These are phyloP conservation scores for Capillidium heterosporum DNA, from an alignment of 371 early-diverging fungal species.

Conservation along the genomic window DNA sequence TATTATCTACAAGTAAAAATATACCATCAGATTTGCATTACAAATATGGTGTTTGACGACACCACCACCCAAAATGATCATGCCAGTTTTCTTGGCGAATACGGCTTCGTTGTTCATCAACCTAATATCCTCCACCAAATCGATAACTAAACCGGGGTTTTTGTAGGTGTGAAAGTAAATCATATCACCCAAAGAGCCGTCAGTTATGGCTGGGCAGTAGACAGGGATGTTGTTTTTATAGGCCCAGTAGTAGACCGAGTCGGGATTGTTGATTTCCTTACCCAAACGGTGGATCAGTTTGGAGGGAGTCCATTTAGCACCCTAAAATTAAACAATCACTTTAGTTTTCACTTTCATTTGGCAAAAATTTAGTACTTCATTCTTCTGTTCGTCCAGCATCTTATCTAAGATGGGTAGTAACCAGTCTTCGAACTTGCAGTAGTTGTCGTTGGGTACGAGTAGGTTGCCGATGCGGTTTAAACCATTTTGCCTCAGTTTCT, in stretches of 20 bases:
- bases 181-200: conserved; percentile 99
- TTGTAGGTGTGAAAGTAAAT: conserved; percentile 94
- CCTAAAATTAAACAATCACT: conserved; percentile 16
- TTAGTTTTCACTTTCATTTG: background rate
- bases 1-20: background rate
- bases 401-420: conserved; percentile 85
- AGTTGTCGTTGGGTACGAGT: conserved; percentile 97
- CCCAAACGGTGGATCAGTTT: conserved; percentile 87
- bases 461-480: conserved; percentile 98
- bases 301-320: conserved; percentile 83
- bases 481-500: conserved; percentile 73
- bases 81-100: conserved; percentile 88
- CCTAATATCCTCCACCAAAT: conserved; percentile 90
- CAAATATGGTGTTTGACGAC: conserved; percentile 98
- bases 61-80: conserved; percentile 98
- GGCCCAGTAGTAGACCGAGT: conserved; percentile 95
- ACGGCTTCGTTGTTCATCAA: conserved; percentile 89
- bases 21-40: conserved; percentile 97
- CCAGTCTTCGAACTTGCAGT: conserved; percentile 98
- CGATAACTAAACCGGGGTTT: conserved; percentile 88
- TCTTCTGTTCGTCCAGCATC: conserved; percentile 79
- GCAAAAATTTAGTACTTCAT: conserved; percentile 12
- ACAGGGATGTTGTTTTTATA: conserved; percentile 95
- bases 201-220: conserved; percentile 97
- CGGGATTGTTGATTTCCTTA: conserved; percentile 83